Evolutionary conservation across 495 filamentous ascomycete genomes (phyloP).

Genomic region (Penicillium psychrofluorescens): DNA sequence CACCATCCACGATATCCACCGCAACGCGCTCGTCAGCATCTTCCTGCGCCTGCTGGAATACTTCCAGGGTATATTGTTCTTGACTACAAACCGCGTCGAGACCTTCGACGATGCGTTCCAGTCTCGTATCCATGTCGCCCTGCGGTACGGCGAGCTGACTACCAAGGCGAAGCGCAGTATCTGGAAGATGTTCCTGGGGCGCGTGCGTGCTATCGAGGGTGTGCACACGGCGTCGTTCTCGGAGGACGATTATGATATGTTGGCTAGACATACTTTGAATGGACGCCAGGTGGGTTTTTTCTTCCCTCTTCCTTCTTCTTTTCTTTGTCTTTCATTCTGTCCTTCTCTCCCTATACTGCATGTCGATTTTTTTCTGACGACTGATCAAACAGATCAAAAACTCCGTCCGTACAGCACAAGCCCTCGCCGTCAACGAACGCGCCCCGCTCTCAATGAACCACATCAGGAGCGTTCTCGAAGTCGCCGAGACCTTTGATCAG

Average conservation of each 20-base stretch:
- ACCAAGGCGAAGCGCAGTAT: slow-evolving; percentile 71
- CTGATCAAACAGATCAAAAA: slow-evolving; percentile 69
- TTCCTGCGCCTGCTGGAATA: slow-evolving; percentile 67
- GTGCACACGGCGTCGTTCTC: slow-evolving; percentile 55
- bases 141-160: slow-evolving; percentile 74
- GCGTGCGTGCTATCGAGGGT: slow-evolving; percentile 58
- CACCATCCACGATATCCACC: slow-evolving; percentile 60
- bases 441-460: slow-evolving; percentile 69
- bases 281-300: slow-evolving; percentile 62
- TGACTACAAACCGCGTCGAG: slow-evolving; percentile 75
- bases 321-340: not conserved
- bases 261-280: slow-evolving; percentile 70
- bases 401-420: slow-evolving; percentile 78
- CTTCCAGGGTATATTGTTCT: slow-evolving; percentile 74
- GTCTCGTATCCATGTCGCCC: slow-evolving; percentile 61
- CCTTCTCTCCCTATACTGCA: not conserved
- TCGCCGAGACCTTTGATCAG: slow-evolving; percentile 73
- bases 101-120: slow-evolving; percentile 65
- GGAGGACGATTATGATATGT: slow-evolving; percentile 57
- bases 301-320: not conserved
- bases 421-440: slow-evolving; percentile 70
- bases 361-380: not conserved
- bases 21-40: slow-evolving; percentile 73
- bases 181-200: slow-evolving; percentile 79
- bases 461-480: slow-evolving; percentile 74